Evolutionary conservation across 345 rosid genomes (phyloP), one percentile per base, ranked within the genome.

Genomic region (Barbarea vulgaris): DNA sequence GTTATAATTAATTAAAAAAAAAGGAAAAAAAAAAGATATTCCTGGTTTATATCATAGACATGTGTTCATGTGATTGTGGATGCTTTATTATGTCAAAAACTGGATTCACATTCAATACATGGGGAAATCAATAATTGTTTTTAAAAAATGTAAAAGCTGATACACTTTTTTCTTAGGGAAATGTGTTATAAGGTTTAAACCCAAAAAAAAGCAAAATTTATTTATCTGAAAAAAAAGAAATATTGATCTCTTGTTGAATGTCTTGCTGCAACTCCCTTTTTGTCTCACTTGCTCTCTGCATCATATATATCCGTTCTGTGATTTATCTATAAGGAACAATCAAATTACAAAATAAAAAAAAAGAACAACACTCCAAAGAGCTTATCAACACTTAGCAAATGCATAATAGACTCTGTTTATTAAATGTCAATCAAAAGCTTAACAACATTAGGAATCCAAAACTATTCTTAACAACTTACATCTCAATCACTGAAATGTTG

Each of bases 221-320:
- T 57, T 57, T 8, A 42, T 74, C 28, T 74, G 50, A 56, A 22
- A 44, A 59, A 28, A 33, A 59, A 52, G 25, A 56, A 33, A 50
- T 37, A 19, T n/a, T 17, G 70, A 69, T 47, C 17, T 76, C 56
- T 69, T 52, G 50, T 15, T 41, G 79, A 51, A 33, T 76, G 56
- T n/a, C n/a, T n/a, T n/a, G 31, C 72, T 57, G 31, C 24, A 61
- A 69, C 58, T 24, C 47, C 64, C 13, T 3, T 13, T 53, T 53
- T 12, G 42, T 12, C 17, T 76, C 75, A 77, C 39, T 77, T 77
- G 80, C 80, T 77, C 76, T 77, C 80, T 36, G 71, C 72, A 77
- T 77, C 80, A 28, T 77, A 77, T 56, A 77, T 77, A 64, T 77
- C 80, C 46, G 80, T 77, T 77, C 80, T 77, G 72, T 64, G 22